Evolutionary conservation across 805 yeast genomes (phyloP), one percentile per base, ranked within the genome.

Genomic region (Pichia paraexigua): DNA sequence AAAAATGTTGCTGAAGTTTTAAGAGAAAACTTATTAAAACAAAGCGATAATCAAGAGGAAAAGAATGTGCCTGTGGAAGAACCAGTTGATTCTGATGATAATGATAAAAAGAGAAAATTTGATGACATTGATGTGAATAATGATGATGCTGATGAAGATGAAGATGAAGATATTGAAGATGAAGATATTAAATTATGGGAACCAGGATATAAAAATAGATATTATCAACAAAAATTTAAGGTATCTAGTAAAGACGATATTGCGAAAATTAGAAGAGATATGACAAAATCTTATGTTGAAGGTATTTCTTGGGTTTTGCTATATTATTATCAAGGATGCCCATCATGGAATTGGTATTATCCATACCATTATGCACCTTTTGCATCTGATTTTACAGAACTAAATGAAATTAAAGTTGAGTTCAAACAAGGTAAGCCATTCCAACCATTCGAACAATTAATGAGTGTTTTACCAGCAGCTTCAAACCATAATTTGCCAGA

Each of bases 341-440:
- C 96, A 0, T 92, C 98, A 0, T 94, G 99, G 99, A 83, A 83
- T 50, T 94, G 99, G 99, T 94, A 81, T 67, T 94, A 85, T 61
- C 99, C 98, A 0, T 92, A 84, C 65, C 98, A 94, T 64, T 95
- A 94, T 70, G 98, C 99, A 0, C 99, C 99, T 22, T 91, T 94
- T 74, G 98, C 97, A 0, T 51, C 84, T 7, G 99, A 94, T 66
- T 87, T 94, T 61, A 72, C 67, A 2, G 78, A 81, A 45, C 62
- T 85, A 42, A 63, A 66, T 12, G 78, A 74, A 9, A 63, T 82
- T 17, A 71, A 81, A 1, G 73, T 89, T 20, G 68, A 71, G 30
- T 88, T 91, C 61, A 74, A 74, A 11, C 53, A 56, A 45, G 96
- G 96, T 9, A 72, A 74, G 51, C 97, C 98, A 13, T 90, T 91